Conservation (phyloP, 2,329 filamentous ascomycete genomes). For the Venturiaceae sp. region DNA sequence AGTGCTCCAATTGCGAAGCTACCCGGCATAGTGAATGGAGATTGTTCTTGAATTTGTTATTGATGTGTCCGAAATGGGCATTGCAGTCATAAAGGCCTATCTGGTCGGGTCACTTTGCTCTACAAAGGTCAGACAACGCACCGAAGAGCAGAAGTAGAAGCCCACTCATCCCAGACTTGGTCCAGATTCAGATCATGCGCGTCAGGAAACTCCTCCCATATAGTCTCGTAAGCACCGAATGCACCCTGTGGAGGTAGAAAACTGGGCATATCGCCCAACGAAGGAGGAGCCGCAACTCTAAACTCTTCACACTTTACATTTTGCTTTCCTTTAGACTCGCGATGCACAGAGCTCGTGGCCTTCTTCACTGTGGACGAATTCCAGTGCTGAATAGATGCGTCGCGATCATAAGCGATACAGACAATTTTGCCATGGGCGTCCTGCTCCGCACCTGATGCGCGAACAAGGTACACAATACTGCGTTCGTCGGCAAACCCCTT, state of each 20-base stretch:
- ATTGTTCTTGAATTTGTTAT: too few relatives aligned
- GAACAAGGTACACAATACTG: slow-evolving; percentile 5
- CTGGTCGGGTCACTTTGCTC: too few relatives aligned
- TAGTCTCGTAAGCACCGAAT: not conserved
- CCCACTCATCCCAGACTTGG: not conserved
- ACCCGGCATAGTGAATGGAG: too few relatives aligned
- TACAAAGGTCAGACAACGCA: not conserved
- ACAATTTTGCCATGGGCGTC: slow-evolving; percentile 3
- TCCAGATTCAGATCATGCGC: not conserved
- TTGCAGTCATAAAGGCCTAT: too few relatives aligned
- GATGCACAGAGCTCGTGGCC: too few relatives aligned
- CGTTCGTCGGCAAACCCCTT: slow-evolving; percentile 4
- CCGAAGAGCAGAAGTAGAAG: not conserved
- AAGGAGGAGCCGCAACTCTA: not conserved
- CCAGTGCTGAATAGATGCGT: not conserved
- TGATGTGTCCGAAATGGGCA: too few relatives aligned
- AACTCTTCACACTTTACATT: not conserved
- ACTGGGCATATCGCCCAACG: not conserved
- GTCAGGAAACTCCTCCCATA: not conserved
- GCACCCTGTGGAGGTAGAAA: not conserved
- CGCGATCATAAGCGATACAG: slow-evolving; percentile 3
- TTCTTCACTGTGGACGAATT: not conserved
- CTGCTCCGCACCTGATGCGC: not conserved
- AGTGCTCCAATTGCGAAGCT: too few relatives aligned
- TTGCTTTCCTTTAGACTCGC: not conserved